Percentiles rank a stretch among this genome's conserved stretches.
Conservation (phyloP, 495 filamentous ascomycete genomes). For the Hyaloscypha hepaticicola region DNA sequence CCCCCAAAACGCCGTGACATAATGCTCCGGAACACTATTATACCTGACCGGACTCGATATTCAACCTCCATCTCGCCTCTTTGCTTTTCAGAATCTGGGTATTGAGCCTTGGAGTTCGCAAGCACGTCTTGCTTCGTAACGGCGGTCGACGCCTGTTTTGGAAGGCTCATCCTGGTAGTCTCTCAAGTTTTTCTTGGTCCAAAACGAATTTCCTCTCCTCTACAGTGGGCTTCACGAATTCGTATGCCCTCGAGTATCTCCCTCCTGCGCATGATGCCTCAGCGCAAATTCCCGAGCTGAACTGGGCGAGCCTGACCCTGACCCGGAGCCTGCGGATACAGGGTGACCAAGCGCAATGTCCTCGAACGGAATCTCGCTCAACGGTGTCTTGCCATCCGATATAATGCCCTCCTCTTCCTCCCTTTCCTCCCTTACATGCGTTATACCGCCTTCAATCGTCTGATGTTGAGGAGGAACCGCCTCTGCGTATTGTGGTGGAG, state of each 20-base stretch:
- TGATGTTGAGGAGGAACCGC: conserved; percentile 19
- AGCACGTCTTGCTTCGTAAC: neutral
- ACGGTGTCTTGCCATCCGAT: conserved; percentile 31
- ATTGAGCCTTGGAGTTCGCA: neutral
- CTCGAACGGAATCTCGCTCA: conserved; percentile 32
- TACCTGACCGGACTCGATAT: too few species aligned
- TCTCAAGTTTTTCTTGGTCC: neutral
- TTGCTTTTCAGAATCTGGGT: neutral
- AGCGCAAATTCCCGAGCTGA: conserved; percentile 16
- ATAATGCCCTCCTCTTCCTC: conserved; percentile 27
- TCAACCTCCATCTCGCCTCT: neutral
- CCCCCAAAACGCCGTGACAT: neutral
- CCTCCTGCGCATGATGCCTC: conserved; percentile 19
- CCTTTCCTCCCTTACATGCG: conserved; percentile 14
- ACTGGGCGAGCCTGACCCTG: neutral
- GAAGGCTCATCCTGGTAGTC: neutral
- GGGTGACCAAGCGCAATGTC: conserved; percentile 24
- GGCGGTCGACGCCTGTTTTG: neutral
- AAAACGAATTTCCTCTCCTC: neutral
- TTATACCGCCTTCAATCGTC: conserved; percentile 11
- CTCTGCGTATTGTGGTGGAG: conserved; percentile 28
- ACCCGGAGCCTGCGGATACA: conserved; percentile 1
- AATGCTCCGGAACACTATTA: neutral
- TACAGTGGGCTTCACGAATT: conserved; percentile 22
- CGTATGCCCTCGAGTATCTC: conserved; percentile 31